Evolutionary conservation across 106 monocot genomes (phyloP), one percentile per base, ranked within the genome.

Genomic region (Narthecium ossifragum): DNA sequence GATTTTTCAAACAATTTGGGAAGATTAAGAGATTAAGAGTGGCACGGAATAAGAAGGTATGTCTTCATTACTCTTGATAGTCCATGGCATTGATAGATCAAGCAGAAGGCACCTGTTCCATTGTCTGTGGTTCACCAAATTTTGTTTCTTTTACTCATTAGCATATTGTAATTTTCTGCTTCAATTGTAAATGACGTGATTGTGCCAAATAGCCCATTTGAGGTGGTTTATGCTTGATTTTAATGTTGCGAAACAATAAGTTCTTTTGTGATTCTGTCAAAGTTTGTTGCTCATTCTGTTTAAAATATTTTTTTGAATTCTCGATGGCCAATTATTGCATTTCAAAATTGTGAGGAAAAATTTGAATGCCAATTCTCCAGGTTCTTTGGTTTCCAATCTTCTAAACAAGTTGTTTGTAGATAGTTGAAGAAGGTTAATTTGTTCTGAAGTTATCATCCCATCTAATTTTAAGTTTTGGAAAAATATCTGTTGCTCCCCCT

Each of bases 1-100:
- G 78, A 6, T 96, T 96, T 54, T 96, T 96, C 51, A 65, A 75
- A 55, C 90, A 96, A 55, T 90, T 96, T 63, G 96, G 96, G 23
- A 79, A 60, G 6, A 75, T 96, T 8, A 96, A 84, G 75, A 80
- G 80, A 51, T 43, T 96, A 30, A 80, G 81, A 48, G 78, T 96
- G 64, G 83, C 90, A 12, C 66, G 96, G 37, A 90, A 73, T 45
- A 80, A 55, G 54, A 96, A 90, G 94, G 94, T 90, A 67, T 7
- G 45, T 58, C 24, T 49, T n/a, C 38, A 33, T 20, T 2, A 28
- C 3, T 53, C 26, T 28, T 50, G 49, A n/a, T n/a, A n/a, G n/a
- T n/a, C n/a, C n/a, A n/a, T n/a, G n/a, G n/a, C n/a, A n/a, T n/a
- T n/a, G n/a, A n/a, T 41, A 41, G 1, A 17, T 43, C 12, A 11